Base-by-base conservation (phyloP, 2,329 filamentous ascomycete genomes). In the Hirsutella rhossiliensis region DNA sequence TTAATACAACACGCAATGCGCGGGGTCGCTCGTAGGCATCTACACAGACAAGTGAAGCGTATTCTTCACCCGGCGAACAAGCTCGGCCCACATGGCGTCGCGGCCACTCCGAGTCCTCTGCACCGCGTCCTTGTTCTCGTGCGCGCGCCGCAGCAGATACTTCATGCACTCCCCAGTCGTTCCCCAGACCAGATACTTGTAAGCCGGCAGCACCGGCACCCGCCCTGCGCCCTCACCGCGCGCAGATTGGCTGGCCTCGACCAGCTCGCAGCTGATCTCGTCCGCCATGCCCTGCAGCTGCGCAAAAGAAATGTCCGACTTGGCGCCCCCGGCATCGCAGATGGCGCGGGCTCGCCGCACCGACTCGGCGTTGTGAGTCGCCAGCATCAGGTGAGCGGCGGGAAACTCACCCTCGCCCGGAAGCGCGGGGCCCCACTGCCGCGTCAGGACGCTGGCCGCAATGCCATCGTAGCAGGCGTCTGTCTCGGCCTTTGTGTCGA, bases 221-320 rank as follows among this genome's bases (percentile, higher is more conserved):
- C 47, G 43, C 17, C 49, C 52, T 65, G 11, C 17, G n/a, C 48
- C 50, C 38, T 50, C 50, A 42, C 51, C 48, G 15, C 55, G 50
- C 32, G 61, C 57, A 3, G 56, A 52, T 43, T 57, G 56, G 43
- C 58, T 56, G 11, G 63, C 62, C 48, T 65, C 60, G 29, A 66
- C 61, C 13, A 82, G 63, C 58, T 79, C 76, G 57, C 77, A 81
- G 59, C 82, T 87, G 43, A 97, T 80, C 59, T 96, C 89, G 54
- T 97, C 90, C 2, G 90, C 90, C 90, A 97, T 97, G 36, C 90
- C 89, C 67, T 90, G 84, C 1, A 96, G 75, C 65, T 96, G 89
- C 3, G 84, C 68, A 40, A 66, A 69, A 0, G 62, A 60, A 38
- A 68, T 55, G 20, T 59, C 57, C 0, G 62, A 63, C 55, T 62